Evolutionary conservation across 106 monocot genomes (phyloP).

Genomic region (Hemerocallis citrina): DNA sequence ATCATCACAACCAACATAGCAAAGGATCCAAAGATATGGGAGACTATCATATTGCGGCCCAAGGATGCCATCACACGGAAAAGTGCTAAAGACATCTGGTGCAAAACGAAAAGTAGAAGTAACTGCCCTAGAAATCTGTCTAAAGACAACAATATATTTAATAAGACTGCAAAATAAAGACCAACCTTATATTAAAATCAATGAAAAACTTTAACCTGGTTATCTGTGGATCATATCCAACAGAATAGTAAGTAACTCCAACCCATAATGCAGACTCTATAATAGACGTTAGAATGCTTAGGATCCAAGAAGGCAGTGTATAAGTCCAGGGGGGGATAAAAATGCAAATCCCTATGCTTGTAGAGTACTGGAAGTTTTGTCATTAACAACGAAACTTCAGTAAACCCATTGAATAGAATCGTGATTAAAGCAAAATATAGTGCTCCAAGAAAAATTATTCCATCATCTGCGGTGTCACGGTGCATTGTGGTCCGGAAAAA

Average conservation of each 20-base stretch:
- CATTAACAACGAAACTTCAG: constrained; percentile 90
- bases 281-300: constrained; percentile 91
- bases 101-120: constrained; percentile 79
- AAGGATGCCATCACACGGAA: constrained; percentile 90
- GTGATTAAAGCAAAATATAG: constrained; percentile 86
- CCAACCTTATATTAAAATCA: neutral
- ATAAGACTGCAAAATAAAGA: constrained; percentile 1
- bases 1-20: constrained; percentile 95
- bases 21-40: constrained; percentile 99
- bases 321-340: constrained; percentile 95
- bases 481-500: constrained; percentile 95
- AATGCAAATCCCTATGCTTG: constrained; percentile 96
- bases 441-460: constrained; percentile 80
- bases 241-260: constrained; percentile 81
- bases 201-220: constrained; percentile 48
- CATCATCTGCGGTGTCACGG: constrained; percentile 78
- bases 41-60: constrained; percentile 96
- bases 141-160: neutral
- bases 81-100: constrained; percentile 94
- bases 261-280: constrained; percentile 90
- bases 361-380: constrained; percentile 95
- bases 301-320: constrained; percentile 84
- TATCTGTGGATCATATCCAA: constrained; percentile 94
- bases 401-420: constrained; percentile 98
- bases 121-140: constrained; percentile 84